Conservation (phyloP, 805 yeast genomes). For the Isabelozyma gotoi region DNA sequence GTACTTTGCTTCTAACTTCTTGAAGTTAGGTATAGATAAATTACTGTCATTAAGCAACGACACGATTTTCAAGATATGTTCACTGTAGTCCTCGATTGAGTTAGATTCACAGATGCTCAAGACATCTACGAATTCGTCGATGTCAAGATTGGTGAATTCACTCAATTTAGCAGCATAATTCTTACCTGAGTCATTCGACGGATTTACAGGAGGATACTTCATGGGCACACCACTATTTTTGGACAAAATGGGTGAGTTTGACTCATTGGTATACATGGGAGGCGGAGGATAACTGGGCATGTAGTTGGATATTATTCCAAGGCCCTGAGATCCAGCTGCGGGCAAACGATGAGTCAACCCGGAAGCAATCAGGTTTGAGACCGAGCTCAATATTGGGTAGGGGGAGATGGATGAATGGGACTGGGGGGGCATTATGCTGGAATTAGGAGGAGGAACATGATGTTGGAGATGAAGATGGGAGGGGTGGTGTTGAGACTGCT, state of each 20-base stretch:
- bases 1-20: slow-evolving; percentile 22
- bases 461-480: not conserved
- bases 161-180: slow-evolving; percentile 2
- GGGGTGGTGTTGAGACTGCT: not conserved
- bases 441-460: not conserved
- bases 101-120: slow-evolving; percentile 27
- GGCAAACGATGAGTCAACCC: not conserved
- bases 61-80: slow-evolving; percentile 34
- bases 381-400: not conserved
- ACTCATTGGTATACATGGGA: not conserved
- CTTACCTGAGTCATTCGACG: not conserved
- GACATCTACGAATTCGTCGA: slow-evolving; percentile 25
- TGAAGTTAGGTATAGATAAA: slow-evolving; percentile 11
- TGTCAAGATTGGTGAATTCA: slow-evolving; percentile 5
- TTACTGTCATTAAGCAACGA: slow-evolving; percentile 21
- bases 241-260: not conserved
- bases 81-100: slow-evolving; percentile 34
- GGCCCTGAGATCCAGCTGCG: not conserved
- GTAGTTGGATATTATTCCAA: not conserved
- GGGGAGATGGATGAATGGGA: not conserved
- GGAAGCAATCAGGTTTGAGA: not conserved
- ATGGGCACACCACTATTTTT: not conserved
- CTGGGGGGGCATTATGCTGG: not conserved
- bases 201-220: not conserved
- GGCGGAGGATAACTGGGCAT: not conserved